Percentiles rank a stretch among this genome's conserved stretches.
These are phyloP conservation scores for Plasmodium ovale DNA, from an alignment of 169 alveolate species.

Conservation along the genomic window DNA sequence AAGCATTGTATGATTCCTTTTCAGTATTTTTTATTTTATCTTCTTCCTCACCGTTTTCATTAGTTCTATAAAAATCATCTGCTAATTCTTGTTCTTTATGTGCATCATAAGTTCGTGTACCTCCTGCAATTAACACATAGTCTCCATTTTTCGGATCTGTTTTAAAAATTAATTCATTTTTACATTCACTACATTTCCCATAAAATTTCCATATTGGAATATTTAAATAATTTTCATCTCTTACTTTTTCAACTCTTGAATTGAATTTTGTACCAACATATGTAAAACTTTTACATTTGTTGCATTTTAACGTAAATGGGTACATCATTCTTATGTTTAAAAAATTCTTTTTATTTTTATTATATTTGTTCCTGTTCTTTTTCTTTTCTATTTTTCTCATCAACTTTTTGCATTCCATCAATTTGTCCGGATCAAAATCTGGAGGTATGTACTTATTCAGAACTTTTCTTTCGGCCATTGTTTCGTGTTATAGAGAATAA, in stretches of 20 bases:
- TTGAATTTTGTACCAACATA: constrained; percentile 99
- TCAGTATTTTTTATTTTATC: constrained; percentile 68
- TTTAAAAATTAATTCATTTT: constrained; percentile 96
- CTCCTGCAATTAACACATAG: constrained; percentile 93
- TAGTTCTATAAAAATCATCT: constrained; percentile 58
- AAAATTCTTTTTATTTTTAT: constrained; percentile 83
- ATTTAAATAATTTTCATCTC: constrained; percentile 97
- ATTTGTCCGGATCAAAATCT: constrained; percentile 98
- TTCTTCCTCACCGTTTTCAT: constrained; percentile 15
- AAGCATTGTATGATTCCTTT: constrained; percentile 73
- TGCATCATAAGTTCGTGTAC: constrained; percentile 89
- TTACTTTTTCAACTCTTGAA: constrained; percentile 93
- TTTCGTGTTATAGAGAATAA: too few relatives aligned
- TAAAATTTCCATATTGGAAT: constrained; percentile 97
- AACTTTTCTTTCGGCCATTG: constrained; percentile 98
- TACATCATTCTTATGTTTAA: constrained; percentile 98
- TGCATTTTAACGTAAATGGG: constrained; percentile 97
- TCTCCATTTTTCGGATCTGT: constrained; percentile 93
- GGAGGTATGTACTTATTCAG: constrained; percentile 98
- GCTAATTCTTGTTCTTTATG: constrained; percentile 83
- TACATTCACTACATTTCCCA: constrained; percentile 98
- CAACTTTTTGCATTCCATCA: constrained; percentile 89
- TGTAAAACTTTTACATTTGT: constrained; percentile 95
- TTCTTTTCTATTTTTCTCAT: constrained; percentile 87
- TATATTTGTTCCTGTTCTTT: constrained; percentile 80